Percentiles rank a stretch among this genome's conserved stretches.
phyloP scores from a whole-genome alignment of 768 basidiomycete genomes.

The Omphalotus guepiniiformis region DNA sequence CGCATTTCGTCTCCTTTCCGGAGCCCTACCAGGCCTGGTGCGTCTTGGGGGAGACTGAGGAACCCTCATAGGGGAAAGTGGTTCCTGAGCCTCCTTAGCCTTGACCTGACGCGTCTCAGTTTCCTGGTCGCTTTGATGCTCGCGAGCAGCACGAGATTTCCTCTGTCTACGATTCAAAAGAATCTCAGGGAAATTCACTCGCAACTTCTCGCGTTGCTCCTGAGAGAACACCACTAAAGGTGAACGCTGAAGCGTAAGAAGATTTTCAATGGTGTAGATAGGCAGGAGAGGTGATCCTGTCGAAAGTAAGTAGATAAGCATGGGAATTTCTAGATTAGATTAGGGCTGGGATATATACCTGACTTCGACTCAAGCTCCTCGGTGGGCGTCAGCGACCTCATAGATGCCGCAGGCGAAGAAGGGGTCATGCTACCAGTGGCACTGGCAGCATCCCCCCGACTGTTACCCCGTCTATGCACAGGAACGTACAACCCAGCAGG shows the following conservation, averaged over 20 bases:
- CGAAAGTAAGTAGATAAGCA: no score
- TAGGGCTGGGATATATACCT: not conserved
- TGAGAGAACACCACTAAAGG: not conserved
- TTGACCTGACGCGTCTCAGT: not conserved
- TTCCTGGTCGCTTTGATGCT: not conserved
- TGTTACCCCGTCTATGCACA: constrained; percentile 5
- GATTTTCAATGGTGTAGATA: constrained; percentile 5
- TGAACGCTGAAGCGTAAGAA: not conserved
- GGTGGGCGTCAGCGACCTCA: constrained; percentile 4
- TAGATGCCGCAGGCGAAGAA: not conserved
- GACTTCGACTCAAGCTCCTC: not conserved
- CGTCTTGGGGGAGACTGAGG: not conserved
- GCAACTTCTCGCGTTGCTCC: constrained; percentile 3
- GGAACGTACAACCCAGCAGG: constrained; percentile 5
- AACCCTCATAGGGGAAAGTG: not conserved
- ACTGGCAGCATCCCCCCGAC: constrained; percentile 1
- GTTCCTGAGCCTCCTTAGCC: not conserved
- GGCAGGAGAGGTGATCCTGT: not conserved
- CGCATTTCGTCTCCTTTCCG: constrained; percentile 1
- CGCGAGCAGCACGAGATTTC: not conserved
- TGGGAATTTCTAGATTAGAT: no score
- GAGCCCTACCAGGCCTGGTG: not conserved
- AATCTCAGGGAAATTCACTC: constrained; percentile 2
- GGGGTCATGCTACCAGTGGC: not conserved
- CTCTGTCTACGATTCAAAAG: constrained; percentile 2